phyloP scores from a whole-genome alignment of 768 basidiomycete species.

The Cystobasidium onofrii region DNA sequence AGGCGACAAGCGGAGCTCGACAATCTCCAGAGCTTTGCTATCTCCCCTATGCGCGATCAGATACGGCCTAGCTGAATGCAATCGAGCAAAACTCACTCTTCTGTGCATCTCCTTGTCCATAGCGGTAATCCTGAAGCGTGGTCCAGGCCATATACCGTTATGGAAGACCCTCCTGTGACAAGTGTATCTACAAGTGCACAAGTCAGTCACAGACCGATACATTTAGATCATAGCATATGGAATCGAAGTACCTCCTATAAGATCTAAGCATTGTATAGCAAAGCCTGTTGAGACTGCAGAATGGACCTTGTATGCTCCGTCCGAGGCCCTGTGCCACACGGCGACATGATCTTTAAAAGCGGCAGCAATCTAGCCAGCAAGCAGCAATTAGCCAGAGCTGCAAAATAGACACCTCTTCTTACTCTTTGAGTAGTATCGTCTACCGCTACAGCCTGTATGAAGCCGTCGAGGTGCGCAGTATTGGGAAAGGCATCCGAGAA shows the following conservation, averaged over 20 bases:
- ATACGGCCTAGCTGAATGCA: no score
- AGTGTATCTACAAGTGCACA: background rate
- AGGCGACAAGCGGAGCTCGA: background rate
- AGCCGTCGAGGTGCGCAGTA: background rate
- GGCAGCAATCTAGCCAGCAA: slow-evolving; percentile 33
- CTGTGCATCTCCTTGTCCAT: background rate
- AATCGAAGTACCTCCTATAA: background rate
- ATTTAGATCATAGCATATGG: background rate
- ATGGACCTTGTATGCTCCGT: slow-evolving; percentile 35
- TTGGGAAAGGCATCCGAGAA: slow-evolving; percentile 36
- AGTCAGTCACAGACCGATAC: background rate
- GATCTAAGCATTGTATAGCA: slow-evolving; percentile 26
- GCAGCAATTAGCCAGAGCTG: background rate
- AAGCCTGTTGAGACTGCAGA: slow-evolving; percentile 34
- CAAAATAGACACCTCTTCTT: background rate
- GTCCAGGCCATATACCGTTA: background rate
- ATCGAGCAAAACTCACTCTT: background rate
- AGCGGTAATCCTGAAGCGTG: background rate
- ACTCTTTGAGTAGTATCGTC: slow-evolving; percentile 29
- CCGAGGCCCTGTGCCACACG: slow-evolving; percentile 24
- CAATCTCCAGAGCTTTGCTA: no score
- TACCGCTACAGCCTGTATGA: slow-evolving; percentile 35
- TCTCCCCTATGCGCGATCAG: no score
- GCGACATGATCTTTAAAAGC: slow-evolving; percentile 27
- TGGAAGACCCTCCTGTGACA: background rate